phyloP scores from a whole-genome alignment of 2,329 filamentous ascomycete species.

The Myriangium duriaei region DNA sequence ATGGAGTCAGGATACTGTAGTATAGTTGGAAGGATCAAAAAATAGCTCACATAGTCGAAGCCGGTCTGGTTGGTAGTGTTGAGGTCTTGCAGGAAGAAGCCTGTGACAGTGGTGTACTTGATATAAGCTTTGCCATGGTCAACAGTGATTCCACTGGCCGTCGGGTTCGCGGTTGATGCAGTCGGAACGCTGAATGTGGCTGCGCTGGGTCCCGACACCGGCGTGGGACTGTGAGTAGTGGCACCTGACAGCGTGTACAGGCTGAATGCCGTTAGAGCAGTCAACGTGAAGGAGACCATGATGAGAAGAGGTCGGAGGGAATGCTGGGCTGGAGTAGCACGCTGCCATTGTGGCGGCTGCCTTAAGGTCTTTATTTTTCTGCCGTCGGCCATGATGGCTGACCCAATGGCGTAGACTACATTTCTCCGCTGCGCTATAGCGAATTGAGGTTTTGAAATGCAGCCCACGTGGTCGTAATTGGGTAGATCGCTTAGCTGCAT shows the following conservation, averaged over 20 bases:
- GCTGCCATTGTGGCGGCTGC: not conserved
- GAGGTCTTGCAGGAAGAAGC: constrained; percentile 54
- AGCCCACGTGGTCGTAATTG: too few species aligned
- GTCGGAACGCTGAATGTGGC: constrained; percentile 12
- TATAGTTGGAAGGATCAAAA: not conserved
- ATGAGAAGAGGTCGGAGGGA: not conserved
- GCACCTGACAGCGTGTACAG: not conserved
- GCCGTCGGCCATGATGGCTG: not conserved
- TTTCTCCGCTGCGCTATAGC: not conserved
- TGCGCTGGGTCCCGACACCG: not conserved
- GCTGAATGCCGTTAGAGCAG: not conserved
- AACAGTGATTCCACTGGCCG: constrained; percentile 10
- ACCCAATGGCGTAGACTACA: not conserved
- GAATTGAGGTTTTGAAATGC: not conserved
- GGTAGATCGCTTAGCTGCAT: too few species aligned
- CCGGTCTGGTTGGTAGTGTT: constrained; percentile 39
- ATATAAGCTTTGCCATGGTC: constrained; percentile 28
- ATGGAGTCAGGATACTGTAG: not conserved
- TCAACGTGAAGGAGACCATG: not conserved
- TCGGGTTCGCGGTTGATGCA: constrained; percentile 10
- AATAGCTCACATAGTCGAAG: constrained; percentile 50
- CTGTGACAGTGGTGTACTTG: constrained; percentile 47
- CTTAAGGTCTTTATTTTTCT: not conserved
- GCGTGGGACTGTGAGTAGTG: too few species aligned
- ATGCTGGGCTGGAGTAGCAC: not conserved